Base-by-base conservation (phyloP, 768 basidiomycete species). In the Dictyophora rubrovolvata region DNA sequence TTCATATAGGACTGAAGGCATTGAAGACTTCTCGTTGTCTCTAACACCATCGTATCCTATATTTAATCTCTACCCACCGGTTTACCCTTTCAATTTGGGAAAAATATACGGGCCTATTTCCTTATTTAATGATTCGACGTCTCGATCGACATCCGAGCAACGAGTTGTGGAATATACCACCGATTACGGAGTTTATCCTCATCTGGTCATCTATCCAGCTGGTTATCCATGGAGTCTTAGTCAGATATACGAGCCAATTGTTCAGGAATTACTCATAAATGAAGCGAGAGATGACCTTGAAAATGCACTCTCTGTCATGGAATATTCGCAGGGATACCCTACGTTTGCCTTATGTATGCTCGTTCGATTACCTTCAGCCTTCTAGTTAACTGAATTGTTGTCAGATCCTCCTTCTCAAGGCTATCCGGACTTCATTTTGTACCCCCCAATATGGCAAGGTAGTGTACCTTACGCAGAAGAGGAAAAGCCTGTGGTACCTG, bases 41-140 rank as follows among this genome's bases (percentile, higher is more conserved):
- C 50, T 51, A 18, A 4, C 28, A 12, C 12, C 50, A 22, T 20
- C 50, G 42, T 79, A 78, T 63, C 77, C 79, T 35, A 59, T 73
- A 63, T 68, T 77, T 46, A 66, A 74, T 57, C 61, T 76, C 20
- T 79, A 78, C 65, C 75, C 76, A 34, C 51, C 63, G 33, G 21
- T 52, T 55, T 51, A 51, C 28, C 50, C 50, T 6, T 51, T 51
- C 14, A 51, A 51, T 18, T 51, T 51, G 50, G 50, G 14, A 34
- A 14, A 34, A 18, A 51, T 51, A 51, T 51, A 51, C 12, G 11
- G 16, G 8, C 21, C 50, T 11, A 16, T 51, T 4, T 51, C 20
- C 4, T 3, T 51, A 16, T 11, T 34, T 22, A 12, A 51, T 12
- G 50, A 51, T 34, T 5, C 12, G 5, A 12, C 12, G 50, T 20